phyloP scores from a whole-genome alignment of 2,329 filamentous ascomycete genomes.

The Neocucurbitaria cava region DNA sequence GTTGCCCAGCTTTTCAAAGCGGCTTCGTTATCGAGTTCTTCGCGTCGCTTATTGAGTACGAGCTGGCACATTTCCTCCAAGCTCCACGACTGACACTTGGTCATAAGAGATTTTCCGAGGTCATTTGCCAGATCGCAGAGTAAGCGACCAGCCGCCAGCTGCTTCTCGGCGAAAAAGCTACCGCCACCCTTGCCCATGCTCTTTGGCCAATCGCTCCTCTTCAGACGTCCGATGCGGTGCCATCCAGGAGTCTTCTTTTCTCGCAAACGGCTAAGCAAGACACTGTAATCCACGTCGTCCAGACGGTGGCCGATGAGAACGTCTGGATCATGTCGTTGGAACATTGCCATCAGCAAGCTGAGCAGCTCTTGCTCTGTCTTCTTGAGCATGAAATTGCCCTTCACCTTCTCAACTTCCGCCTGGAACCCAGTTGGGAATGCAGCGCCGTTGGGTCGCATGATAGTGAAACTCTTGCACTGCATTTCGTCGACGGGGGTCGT shows the following conservation, averaged over 20 bases:
- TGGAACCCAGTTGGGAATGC: slow-evolving; percentile 90
- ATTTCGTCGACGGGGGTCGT: slow-evolving; percentile 88
- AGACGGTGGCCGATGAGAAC: slow-evolving; percentile 92
- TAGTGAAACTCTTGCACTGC: slow-evolving; percentile 87
- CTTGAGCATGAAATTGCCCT: slow-evolving; percentile 78
- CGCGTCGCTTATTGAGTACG: slow-evolving; percentile 78
- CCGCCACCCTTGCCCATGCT: slow-evolving; percentile 85
- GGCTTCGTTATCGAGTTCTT: slow-evolving; percentile 86
- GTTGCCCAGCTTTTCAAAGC: slow-evolving; percentile 87
- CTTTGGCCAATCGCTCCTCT: slow-evolving; percentile 83
- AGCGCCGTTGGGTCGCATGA: slow-evolving; percentile 80
- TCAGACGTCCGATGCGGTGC: slow-evolving; percentile 89
- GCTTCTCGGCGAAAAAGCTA: slow-evolving; percentile 91
- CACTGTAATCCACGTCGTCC: slow-evolving; percentile 96
- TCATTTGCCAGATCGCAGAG: slow-evolving; percentile 96
- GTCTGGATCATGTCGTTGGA: slow-evolving; percentile 89
- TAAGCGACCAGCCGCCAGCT: slow-evolving; percentile 85
- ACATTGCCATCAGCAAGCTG: slow-evolving; percentile 85
- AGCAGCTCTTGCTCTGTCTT: slow-evolving; percentile 86
- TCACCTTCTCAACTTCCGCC: slow-evolving; percentile 73
- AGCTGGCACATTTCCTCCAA: slow-evolving; percentile 96
- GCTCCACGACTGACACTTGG: slow-evolving; percentile 97
- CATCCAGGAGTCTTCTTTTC: slow-evolving; percentile 93
- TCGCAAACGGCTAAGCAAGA: slow-evolving; percentile 83
- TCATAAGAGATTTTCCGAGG: slow-evolving; percentile 95